Evolutionary conservation across 108 stramenopile species (phyloP).

Genomic region (Skeletonema marinoi): DNA sequence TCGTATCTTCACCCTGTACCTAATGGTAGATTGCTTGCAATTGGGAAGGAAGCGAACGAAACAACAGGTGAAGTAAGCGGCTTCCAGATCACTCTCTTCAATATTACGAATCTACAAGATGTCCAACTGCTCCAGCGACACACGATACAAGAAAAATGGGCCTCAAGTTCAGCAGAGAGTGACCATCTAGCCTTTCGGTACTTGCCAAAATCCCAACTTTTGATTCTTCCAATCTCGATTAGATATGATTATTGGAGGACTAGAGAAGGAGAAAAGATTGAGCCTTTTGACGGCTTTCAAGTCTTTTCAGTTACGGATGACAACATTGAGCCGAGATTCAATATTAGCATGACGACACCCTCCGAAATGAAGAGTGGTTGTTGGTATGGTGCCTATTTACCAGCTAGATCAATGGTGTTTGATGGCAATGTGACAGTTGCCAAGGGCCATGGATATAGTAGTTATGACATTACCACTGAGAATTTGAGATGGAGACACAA

Average conservation of each 20-base stretch:
- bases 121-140: neutral
- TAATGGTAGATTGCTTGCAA: neutral
- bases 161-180: slow-evolving; percentile 6
- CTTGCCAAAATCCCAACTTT: neutral
- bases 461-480: neutral
- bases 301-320: slow-evolving; percentile 3
- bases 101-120: neutral
- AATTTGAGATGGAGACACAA: too few relatives aligned
- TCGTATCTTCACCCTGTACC: too few relatives aligned
- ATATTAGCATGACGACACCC: neutral
- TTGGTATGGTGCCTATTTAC: slow-evolving; percentile 1
- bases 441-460: neutral
- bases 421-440: neutral
- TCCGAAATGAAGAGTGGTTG: neutral
- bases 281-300: slow-evolving; percentile 6
- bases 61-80: slow-evolving; percentile 2
- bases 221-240: neutral
- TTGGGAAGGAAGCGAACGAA: slow-evolving; percentile 4
- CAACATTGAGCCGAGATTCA: neutral
- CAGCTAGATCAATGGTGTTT: slow-evolving; percentile 1
- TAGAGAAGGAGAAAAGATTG: neutral
- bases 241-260: neutral
- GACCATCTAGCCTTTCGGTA: slow-evolving; percentile 12
- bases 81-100: slow-evolving; percentile 12
- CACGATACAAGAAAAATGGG: neutral